Conservation (phyloP, 2,329 filamentous ascomycete genomes). For the Fusarium sp. region DNA sequence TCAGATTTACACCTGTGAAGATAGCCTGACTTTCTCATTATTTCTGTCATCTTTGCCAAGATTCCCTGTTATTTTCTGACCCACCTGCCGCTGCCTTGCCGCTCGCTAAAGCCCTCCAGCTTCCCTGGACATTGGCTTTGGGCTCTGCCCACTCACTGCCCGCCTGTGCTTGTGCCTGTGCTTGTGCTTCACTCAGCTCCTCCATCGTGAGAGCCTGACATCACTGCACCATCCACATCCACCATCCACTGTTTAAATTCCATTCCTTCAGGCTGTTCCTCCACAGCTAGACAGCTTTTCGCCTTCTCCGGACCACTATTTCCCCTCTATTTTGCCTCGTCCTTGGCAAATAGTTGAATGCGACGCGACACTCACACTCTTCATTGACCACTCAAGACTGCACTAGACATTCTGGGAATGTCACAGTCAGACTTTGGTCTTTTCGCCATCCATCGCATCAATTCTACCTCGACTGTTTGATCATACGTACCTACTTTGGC, state of each 20-base stretch:
- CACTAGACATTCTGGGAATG: constrained; percentile 40
- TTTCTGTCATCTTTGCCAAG: too few relatives aligned
- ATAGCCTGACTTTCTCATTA: too few relatives aligned
- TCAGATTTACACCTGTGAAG: too few relatives aligned
- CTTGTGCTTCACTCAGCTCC: constrained; percentile 3
- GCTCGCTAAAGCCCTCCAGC: constrained; percentile 36
- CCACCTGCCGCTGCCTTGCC: constrained; percentile 20
- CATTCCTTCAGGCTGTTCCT: constrained; percentile 7
- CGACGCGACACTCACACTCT: constrained; percentile 23
- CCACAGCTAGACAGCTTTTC: neutral
- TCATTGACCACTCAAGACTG: constrained; percentile 3
- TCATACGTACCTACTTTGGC: neutral
- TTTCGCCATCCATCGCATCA: neutral
- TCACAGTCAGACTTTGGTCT: constrained; percentile 5
- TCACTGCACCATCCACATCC: constrained; percentile 24
- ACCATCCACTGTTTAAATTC: constrained; percentile 14
- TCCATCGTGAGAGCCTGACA: constrained; percentile 35
- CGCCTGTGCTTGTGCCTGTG: constrained; percentile 1
- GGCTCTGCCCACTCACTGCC: constrained; percentile 4
- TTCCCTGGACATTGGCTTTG: neutral
- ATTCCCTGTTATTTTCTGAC: too few relatives aligned
- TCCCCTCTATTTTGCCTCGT: constrained; percentile 5
- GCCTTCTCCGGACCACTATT: constrained; percentile 8
- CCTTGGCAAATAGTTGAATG: constrained; percentile 18
- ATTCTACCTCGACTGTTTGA: constrained; percentile 4